These are phyloP conservation scores for Aaosphaeria pasadenensis DNA, from an alignment of 2,329 filamentous ascomycete species.

Conservation along the genomic window DNA sequence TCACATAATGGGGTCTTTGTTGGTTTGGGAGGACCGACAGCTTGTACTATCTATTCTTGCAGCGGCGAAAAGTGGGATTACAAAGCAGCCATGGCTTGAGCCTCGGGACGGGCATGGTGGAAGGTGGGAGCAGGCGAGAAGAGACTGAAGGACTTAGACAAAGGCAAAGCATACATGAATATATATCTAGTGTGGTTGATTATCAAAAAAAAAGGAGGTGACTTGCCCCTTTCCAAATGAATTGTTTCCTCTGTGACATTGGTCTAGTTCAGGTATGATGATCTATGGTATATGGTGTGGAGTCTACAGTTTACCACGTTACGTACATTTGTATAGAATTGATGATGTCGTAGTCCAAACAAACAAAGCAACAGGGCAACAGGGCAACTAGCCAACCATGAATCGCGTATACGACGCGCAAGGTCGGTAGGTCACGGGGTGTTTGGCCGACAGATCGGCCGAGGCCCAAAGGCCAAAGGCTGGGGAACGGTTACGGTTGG, in stretches of 20 bases:
- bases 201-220: slow-evolving; percentile 3
- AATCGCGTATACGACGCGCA: no score
- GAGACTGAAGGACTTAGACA: slow-evolving; percentile 5
- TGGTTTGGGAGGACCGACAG: slow-evolving; percentile 14
- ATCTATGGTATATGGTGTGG: no score
- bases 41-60: slow-evolving; percentile 27
- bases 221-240: slow-evolving; percentile 1
- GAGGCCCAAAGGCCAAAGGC: no score
- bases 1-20: slow-evolving; percentile 13
- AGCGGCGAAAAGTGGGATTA: slow-evolving; percentile 2
- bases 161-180: slow-evolving; percentile 25
- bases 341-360: no score
- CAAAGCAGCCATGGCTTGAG: not conserved
- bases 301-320: no score
- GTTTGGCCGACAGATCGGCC: no score
- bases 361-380: no score
- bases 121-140: slow-evolving; percentile 3
- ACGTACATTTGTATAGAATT: no score
- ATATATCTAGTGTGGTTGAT: not conserved
- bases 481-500: no score
- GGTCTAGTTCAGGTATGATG: not conserved
- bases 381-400: no score
- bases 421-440: no score
- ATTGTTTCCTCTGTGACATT: not conserved
- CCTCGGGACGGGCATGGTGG: not conserved